A percentile compares a stretch with the other conserved stretches of the same genome.
Evolutionary conservation across 352 stramenopile genomes (phyloP).

Genomic region (Thraustotheca clavata): DNA sequence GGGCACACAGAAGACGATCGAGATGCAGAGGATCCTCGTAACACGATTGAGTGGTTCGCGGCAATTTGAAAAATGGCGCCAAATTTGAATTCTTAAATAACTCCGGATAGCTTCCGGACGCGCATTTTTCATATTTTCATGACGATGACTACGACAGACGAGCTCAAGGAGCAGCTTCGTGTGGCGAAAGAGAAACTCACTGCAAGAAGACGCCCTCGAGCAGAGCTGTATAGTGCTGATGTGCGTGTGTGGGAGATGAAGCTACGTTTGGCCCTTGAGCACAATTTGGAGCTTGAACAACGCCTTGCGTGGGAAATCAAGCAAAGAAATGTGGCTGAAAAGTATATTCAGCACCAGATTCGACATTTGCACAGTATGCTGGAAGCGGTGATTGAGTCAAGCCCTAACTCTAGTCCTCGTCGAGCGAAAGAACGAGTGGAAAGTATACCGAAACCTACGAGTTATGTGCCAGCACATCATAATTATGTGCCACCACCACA

Average conservation of each 20-base stretch:
- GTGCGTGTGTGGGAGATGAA: slow-evolving; percentile 17
- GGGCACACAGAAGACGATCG: too few relatives aligned
- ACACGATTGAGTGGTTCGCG: slow-evolving; percentile 13
- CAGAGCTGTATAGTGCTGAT: not conserved
- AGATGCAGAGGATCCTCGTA: too few relatives aligned
- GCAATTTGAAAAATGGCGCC: not conserved
- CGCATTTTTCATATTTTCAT: not conserved
- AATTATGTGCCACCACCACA: not conserved
- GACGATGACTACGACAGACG: slow-evolving; percentile 7
- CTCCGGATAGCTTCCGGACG: too few relatives aligned
- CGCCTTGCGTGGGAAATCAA: slow-evolving; percentile 20
- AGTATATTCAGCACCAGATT: slow-evolving; percentile 15
- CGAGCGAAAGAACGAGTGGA: too few relatives aligned
- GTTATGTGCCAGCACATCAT: not conserved
- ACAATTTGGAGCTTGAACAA: slow-evolving; percentile 15
- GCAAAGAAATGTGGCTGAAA: slow-evolving; percentile 13
- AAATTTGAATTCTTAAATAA: too few relatives aligned
- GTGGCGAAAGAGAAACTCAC: slow-evolving; percentile 14
- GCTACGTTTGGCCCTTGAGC: slow-evolving; percentile 16
- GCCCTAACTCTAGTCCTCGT: not conserved
- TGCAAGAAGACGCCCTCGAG: not conserved
- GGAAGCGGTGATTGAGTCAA: not conserved
- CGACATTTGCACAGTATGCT: slow-evolving; percentile 16
- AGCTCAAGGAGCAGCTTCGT: slow-evolving; percentile 16
- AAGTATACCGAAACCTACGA: too few relatives aligned